phyloP scores from a whole-genome alignment of 2,329 filamentous ascomycete genomes.

The Daldinia sp. region DNA sequence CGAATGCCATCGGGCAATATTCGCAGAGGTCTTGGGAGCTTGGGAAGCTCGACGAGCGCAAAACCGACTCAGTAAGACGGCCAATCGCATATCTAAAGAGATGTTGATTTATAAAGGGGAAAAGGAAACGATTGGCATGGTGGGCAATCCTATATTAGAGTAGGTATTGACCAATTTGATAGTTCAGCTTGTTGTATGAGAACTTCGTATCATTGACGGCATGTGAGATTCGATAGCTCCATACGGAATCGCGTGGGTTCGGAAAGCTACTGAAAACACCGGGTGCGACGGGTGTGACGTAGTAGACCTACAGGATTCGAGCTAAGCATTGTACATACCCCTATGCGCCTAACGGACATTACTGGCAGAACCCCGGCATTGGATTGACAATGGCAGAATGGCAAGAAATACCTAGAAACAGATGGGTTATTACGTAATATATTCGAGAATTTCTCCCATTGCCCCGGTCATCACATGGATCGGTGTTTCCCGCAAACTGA shows the following conservation, averaged over 20 bases:
- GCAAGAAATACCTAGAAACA: neutral
- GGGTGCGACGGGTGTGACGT: constrained; percentile 27
- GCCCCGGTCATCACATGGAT: constrained; percentile 4
- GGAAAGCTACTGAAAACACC: constrained; percentile 6
- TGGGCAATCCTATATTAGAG: constrained; percentile 16
- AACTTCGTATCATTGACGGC: constrained; percentile 20
- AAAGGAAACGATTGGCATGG: constrained; percentile 26
- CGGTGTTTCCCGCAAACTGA: constrained; percentile 24
- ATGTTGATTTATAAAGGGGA: constrained; percentile 27
- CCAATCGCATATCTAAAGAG: constrained; percentile 60
- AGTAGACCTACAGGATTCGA: constrained; percentile 19
- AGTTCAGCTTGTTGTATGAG: constrained; percentile 18
- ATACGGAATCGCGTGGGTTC: constrained; percentile 11
- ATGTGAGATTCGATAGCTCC: constrained; percentile 1
- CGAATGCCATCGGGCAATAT: constrained; percentile 40
- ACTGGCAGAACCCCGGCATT: neutral
- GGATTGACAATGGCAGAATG: neutral
- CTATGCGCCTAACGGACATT: neutral
- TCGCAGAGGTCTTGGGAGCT: constrained; percentile 33
- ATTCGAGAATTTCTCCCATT: neutral
- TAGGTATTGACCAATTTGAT: constrained; percentile 21
- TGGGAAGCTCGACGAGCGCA: constrained; percentile 55
- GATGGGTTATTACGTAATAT: constrained; percentile 11
- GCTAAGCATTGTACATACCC: neutral
- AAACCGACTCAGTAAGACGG: constrained; percentile 58